Evolutionary conservation across 805 yeast genomes (phyloP), one percentile per base, ranked within the genome.

Genomic region (Sungouiozyma ichnusensis): DNA sequence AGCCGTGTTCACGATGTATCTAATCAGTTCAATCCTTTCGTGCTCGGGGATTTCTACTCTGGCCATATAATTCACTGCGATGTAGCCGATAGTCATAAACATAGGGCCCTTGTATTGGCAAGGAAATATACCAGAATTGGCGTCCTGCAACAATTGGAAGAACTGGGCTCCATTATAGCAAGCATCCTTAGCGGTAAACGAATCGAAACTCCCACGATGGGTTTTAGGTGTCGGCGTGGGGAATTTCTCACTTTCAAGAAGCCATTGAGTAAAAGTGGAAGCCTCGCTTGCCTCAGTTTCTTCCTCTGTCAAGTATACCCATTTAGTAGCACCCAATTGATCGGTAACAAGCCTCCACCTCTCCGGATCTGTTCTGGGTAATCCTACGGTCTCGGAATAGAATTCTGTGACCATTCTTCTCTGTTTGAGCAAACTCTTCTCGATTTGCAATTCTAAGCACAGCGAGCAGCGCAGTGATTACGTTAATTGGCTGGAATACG

Each of bases 91-190:
- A 0, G 92, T 77, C 85, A 92, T 79, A 62, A 92, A 92, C 96
- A 90, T 88, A 2, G 99, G 99, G 2, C 99, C 99, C 48, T 87
- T 87, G 57, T 92, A 92, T 57, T 85, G 94, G 53, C 82, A 77
- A 1, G 97, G 96, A 64, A 90, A 85, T 6, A 79, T 76, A 0
- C 98, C 99, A n/a, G 80, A 74, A 1, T 66, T 62, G 19, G 73
- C 71, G 42, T 83, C 90, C 58, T 92, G 97, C n/a, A 90, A 53
- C 6, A 68, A 56, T 20, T 72, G 55, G 41, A 85, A 74, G 54
- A 85, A 87, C 2, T 72, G 68, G 2, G 88, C 90, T 16, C 90
- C 92, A 48, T 83, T 80, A 35, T 69, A 60, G 1, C 88, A 81
- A 3, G 94, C 76, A 36, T 80, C 78, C 29, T 61, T 58, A 0